Evolutionary conservation across 164 flowering plant genomes (phyloP), one percentile per base, ranked within the genome.

Genomic region (Tetrastigma voinierianum): DNA sequence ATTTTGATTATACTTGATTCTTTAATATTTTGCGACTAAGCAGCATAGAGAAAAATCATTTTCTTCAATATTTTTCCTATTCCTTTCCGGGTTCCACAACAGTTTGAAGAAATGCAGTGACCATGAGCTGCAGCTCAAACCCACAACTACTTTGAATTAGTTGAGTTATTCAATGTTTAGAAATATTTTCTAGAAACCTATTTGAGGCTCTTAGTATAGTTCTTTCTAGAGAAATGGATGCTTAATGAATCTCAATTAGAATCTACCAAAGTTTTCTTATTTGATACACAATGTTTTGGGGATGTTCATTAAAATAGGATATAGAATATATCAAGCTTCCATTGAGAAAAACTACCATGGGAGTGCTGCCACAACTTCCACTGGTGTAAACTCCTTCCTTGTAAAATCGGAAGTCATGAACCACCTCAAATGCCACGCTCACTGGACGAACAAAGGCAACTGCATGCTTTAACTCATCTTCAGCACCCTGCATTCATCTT

Each of bases 401-500:
- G 75, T 96, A 96, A 16, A 82, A 78, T n/a, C 83, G 76, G 82
- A 96, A 96, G 14, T 59, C 84, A n/a, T 4, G 32, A 25, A 93
- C 83, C 46, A 91, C 98, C 80, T 96, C 57, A 76, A 93, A 96
- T 51, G 98, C 99, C 56, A 93, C 82, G 67, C 98, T 93, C 15
- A 93, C 99, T 5, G 99, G 99, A 51, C 98, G 83, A 66, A 82
- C 90, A 25, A 77, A 7, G 14, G 73, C 99, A 51, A 96, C 98
- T 3, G 98, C 99, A 75, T 96, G 87, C 81, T 91, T 86, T 43
- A 96, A 69, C 73, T 96, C 99, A 80, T 93, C 92, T 79, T 96
- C 98, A 72, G 95, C 95, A 55, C 97, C 99, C 99, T 96, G 82
- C 54, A 61, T 25, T 70, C 52, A 49, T 49, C n/a, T 48, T 45